These are phyloP conservation scores for Penicillium diatomitis DNA, from an alignment of 495 filamentous ascomycete genomes.

Conservation along the genomic window DNA sequence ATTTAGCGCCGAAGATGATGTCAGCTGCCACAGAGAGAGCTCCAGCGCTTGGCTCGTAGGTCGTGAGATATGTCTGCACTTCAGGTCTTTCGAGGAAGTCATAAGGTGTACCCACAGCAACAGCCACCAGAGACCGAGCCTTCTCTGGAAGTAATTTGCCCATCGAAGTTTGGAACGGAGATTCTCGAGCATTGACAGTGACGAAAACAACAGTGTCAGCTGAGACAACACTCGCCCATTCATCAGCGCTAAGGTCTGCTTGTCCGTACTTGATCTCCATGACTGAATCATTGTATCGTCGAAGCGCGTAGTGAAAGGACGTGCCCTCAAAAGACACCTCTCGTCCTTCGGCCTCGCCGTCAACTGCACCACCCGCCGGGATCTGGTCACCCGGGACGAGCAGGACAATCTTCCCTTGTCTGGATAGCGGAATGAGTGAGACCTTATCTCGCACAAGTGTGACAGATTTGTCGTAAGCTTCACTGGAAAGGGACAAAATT, in stretches of 20 bases:
- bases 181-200: constrained; percentile 36
- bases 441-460: constrained; percentile 32
- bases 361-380: constrained; percentile 36
- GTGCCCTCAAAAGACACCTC: constrained; percentile 25
- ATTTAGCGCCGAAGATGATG: constrained; percentile 31
- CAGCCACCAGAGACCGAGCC: constrained; percentile 22
- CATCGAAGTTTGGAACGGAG: constrained; percentile 28
- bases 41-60: constrained; percentile 41
- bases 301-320: constrained; percentile 28
- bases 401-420: constrained; percentile 24
- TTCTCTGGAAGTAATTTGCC: constrained; percentile 26
- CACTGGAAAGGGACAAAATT: constrained; percentile 16
- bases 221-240: constrained; percentile 22
- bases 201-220: constrained; percentile 35
- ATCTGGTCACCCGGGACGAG: constrained; percentile 36
- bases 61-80: constrained; percentile 37
- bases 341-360: constrained; percentile 32
- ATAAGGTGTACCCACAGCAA: constrained; percentile 41
- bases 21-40: constrained; percentile 33
- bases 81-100: constrained; percentile 35
- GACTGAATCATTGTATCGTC: constrained; percentile 11
- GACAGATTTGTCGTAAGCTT: constrained; percentile 31
- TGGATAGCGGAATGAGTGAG: constrained; percentile 26
- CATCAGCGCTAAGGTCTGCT: constrained; percentile 17
- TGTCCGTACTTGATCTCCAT: constrained; percentile 28